phyloP scores from a whole-genome alignment of 2,329 filamentous ascomycete species.

The Cordyceps farinosa region DNA sequence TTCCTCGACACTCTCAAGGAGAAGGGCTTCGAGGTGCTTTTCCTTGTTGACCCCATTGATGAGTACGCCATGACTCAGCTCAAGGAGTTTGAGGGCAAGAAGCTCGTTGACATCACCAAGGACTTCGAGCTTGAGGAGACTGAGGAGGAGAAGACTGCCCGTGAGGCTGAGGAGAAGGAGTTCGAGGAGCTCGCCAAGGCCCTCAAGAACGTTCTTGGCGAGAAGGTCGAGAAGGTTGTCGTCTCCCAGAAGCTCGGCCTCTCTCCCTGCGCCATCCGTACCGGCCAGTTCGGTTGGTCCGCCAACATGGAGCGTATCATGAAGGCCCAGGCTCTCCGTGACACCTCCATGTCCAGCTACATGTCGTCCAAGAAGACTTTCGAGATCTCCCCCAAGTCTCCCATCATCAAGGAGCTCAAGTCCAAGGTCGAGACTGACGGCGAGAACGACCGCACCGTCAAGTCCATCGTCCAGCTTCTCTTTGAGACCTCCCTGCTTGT shows the following conservation, averaged over 20 bases:
- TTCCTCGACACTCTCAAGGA: slow-evolving; percentile 98
- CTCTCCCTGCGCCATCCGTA: slow-evolving; percentile 96
- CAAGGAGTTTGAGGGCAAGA: slow-evolving; percentile 99
- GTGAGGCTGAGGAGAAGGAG: slow-evolving; percentile 98
- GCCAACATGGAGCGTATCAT: slow-evolving; percentile 99
- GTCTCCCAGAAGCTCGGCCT: slow-evolving; percentile 96
- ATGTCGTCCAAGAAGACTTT: slow-evolving; percentile 99
- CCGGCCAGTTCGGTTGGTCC: slow-evolving; percentile 99
- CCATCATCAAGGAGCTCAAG: slow-evolving; percentile 99
- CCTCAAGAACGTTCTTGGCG: slow-evolving; percentile 97
- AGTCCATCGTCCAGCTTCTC: slow-evolving; percentile 96
- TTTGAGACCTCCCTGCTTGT: slow-evolving; percentile 98
- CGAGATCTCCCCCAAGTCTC: slow-evolving; percentile 98
- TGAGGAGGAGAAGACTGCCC: slow-evolving; percentile 95
- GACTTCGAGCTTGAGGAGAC: slow-evolving; percentile 99
- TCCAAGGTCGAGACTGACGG: slow-evolving; percentile 97
- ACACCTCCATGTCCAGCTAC: slow-evolving; percentile 99
- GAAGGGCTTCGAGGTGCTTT: slow-evolving; percentile 99
- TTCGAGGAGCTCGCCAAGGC: slow-evolving; percentile 91
- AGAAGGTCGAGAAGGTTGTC: slow-evolving; percentile 99
- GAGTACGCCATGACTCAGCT: slow-evolving; percentile 99
- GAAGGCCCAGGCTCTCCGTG: slow-evolving; percentile 99
- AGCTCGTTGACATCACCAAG: slow-evolving; percentile 99
- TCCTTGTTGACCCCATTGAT: slow-evolving; percentile 98
- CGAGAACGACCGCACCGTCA: slow-evolving; percentile 98